A percentile compares a stretch with the other conserved stretches of the same genome.
These are phyloP conservation scores for Gossypium davidsonii DNA, from an alignment of 441 rosid species.

Conservation along the genomic window DNA sequence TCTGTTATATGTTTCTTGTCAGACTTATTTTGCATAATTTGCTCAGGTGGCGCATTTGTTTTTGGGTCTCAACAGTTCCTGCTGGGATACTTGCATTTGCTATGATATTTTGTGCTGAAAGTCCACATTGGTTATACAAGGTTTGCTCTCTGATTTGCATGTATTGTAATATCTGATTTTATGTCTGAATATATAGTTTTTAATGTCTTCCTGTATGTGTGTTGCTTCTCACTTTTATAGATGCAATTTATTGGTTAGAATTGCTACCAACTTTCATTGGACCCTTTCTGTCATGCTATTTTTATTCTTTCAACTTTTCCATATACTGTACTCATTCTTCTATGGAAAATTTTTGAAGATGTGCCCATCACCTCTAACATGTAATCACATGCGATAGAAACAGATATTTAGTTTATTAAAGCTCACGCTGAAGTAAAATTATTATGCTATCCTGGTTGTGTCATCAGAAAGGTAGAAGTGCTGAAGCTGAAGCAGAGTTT, in stretches of 20 bases:
- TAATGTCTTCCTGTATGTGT: background rate
- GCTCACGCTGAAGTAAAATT: constrained; percentile 13
- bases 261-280: background rate
- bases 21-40: constrained; percentile 2
- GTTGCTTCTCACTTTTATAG: background rate
- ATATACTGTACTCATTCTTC: background rate
- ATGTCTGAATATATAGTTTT: background rate
- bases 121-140: constrained; percentile 95
- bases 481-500: constrained; percentile 79
- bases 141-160: constrained; percentile 26
- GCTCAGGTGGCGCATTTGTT: constrained; percentile 83
- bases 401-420: background rate
- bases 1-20: background rate
- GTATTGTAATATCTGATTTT: background rate
- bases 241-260: background rate
- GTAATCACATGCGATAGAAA: background rate
- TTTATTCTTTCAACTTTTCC: background rate
- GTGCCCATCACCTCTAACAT: background rate
- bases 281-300: background rate
- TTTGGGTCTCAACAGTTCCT: constrained; percentile 74
- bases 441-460: constrained; percentile 16
- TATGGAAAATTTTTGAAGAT: background rate
- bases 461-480: constrained; percentile 71
- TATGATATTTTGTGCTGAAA: constrained; percentile 78
- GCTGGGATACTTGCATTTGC: constrained; percentile 69